These are phyloP conservation scores for Cetraspora pellucida DNA, from an alignment of 192 early-diverging fungal genomes.

Conservation along the genomic window DNA sequence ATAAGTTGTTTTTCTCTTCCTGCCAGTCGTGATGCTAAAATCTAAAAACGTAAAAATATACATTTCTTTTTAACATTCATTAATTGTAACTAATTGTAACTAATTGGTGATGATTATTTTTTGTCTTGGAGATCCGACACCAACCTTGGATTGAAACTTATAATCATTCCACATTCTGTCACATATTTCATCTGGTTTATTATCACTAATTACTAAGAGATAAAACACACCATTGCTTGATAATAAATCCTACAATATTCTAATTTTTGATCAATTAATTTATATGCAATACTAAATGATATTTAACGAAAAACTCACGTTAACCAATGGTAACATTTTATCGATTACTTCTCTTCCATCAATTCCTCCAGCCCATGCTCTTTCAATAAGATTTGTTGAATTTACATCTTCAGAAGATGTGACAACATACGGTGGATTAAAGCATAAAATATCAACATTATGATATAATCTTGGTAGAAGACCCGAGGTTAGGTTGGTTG, in stretches of 20 bases:
- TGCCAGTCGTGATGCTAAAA: slow-evolving; percentile 52
- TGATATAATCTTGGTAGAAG: slow-evolving; percentile 57
- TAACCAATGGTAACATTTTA: slow-evolving; percentile 69
- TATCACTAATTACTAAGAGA: slow-evolving; percentile 83
- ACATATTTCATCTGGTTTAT: slow-evolving; percentile 80
- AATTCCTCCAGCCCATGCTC: slow-evolving; percentile 93
- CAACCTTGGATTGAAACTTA: slow-evolving; percentile 51
- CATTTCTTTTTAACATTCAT: not conserved
- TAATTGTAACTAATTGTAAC: too few relatives aligned
- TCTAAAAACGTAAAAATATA: slow-evolving; percentile 20
- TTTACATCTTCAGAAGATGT: slow-evolving; percentile 81
- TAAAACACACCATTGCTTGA: slow-evolving; percentile 78
- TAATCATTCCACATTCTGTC: slow-evolving; percentile 54
- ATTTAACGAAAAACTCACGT: slow-evolving; percentile 48
- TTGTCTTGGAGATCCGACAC: not conserved
- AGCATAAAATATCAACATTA: slow-evolving; percentile 77
- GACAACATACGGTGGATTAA: slow-evolving; percentile 96
- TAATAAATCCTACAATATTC: slow-evolving; percentile 55
- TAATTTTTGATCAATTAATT: not conserved
- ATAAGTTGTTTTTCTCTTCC: slow-evolving; percentile 60
- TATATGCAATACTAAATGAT: too few relatives aligned
- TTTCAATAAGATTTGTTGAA: slow-evolving; percentile 65
- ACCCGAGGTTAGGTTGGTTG: slow-evolving; percentile 60
- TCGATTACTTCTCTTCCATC: slow-evolving; percentile 89
- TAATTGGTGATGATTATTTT: not conserved